Evolutionary conservation across 306 rosid species (phyloP).

Genomic region (Dalbergia oliveri): DNA sequence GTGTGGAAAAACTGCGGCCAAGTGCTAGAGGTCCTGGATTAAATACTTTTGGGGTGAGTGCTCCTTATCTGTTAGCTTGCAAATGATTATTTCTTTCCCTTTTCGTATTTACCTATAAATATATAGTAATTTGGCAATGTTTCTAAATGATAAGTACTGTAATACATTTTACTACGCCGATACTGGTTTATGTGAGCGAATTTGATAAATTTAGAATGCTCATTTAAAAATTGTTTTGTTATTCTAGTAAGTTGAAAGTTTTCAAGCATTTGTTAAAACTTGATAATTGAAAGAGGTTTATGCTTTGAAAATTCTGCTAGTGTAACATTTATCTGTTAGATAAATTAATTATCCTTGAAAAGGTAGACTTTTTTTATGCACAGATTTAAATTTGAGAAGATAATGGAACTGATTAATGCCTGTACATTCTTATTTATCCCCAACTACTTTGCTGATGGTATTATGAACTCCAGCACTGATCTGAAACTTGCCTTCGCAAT

Average conservation of each 20-base stretch:
- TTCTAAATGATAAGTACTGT: conserved; percentile 24
- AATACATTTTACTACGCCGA: neutral
- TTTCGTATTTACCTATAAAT: conserved; percentile 5
- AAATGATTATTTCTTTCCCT: neutral
- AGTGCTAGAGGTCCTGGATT: conserved; percentile 99
- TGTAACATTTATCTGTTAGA: neutral
- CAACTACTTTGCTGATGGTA: neutral
- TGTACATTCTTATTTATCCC: neutral
- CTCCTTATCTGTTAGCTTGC: conserved; percentile 38
- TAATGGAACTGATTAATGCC: conserved; percentile 12
- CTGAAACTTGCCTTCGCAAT: neutral
- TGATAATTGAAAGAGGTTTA: neutral
- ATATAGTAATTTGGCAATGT: conserved; percentile 20
- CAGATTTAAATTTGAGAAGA: conserved; percentile 28
- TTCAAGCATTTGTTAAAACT: conserved; percentile 10
- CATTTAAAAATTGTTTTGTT: conserved; percentile 2
- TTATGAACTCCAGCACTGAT: too few species aligned
- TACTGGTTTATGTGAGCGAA: conserved; percentile 32
- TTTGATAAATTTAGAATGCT: conserved; percentile 31
- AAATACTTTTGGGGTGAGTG: conserved; percentile 98
- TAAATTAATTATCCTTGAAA: neutral
- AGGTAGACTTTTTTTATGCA: neutral
- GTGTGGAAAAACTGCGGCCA: conserved; percentile 97
- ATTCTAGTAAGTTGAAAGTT: conserved; percentile 5
- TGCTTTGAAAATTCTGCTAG: conserved; percentile 11